phyloP scores from a whole-genome alignment of 352 stramenopile species.

The Phytophthora syringae region DNA sequence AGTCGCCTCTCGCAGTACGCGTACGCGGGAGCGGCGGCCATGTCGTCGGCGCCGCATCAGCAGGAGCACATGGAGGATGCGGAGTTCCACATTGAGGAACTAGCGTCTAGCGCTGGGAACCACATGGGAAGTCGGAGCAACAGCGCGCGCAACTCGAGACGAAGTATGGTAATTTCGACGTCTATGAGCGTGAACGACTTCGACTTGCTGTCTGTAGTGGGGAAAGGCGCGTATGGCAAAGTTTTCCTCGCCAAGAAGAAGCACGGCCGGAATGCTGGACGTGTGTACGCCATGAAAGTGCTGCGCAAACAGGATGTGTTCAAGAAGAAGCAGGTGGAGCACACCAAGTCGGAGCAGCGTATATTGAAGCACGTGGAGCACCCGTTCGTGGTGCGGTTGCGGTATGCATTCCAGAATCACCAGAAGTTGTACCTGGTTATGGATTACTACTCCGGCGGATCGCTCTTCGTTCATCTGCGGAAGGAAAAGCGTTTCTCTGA shows the following conservation, averaged over 20 bases:
- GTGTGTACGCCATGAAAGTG: constrained; percentile 92
- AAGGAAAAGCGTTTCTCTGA: constrained; percentile 80
- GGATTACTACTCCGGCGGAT: constrained; percentile 90
- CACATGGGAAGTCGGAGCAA: constrained; percentile 41
- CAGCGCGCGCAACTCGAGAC: constrained; percentile 51
- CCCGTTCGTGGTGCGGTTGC: constrained; percentile 88
- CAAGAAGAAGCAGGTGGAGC: constrained; percentile 86
- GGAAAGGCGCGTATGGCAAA: constrained; percentile 89
- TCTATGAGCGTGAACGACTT: constrained; percentile 89
- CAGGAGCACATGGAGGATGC: constrained; percentile 78
- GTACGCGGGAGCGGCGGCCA: constrained; percentile 61
- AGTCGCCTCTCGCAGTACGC: constrained; percentile 75
- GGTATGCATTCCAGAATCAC: constrained; percentile 90
- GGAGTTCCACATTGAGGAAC: constrained; percentile 68
- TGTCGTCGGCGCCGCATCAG: constrained; percentile 56
- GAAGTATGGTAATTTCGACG: constrained; percentile 84
- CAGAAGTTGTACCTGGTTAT: constrained; percentile 91
- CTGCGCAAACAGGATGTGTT: constrained; percentile 88
- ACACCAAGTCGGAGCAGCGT: constrained; percentile 89
- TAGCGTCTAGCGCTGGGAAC: constrained; percentile 2
- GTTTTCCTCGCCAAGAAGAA: constrained; percentile 89
- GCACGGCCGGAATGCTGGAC: constrained; percentile 61
- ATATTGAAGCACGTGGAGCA: constrained; percentile 91
- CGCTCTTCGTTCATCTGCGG: constrained; percentile 85
- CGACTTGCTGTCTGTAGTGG: constrained; percentile 83